Percentiles rank a stretch among this genome's conserved stretches.
phyloP scores from a whole-genome alignment of 1,139 yeast species.

The Candida gigantensis region DNA sequence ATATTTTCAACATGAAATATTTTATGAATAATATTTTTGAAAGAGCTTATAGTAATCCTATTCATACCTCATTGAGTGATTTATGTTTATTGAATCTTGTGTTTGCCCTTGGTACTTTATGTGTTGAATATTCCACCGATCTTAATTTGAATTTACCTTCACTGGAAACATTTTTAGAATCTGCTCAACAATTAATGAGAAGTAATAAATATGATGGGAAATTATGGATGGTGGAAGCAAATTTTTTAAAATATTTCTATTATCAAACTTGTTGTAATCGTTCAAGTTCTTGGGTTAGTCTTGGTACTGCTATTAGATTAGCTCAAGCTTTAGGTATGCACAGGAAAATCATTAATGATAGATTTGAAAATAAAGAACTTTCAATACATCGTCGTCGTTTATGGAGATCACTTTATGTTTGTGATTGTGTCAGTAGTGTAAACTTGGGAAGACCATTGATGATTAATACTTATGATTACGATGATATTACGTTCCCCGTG shows the following conservation, averaged over 20 bases:
- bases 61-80: slow-evolving; percentile 12
- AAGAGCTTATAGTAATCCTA: slow-evolving; percentile 24
- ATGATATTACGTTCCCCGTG: slow-evolving; percentile 22
- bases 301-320: slow-evolving; percentile 49
- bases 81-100: slow-evolving; percentile 31
- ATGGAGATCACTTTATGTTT: slow-evolving; percentile 42
- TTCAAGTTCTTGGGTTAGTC: slow-evolving; percentile 39
- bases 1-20: slow-evolving; percentile 34
- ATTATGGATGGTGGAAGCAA: slow-evolving; percentile 43
- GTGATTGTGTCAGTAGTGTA: slow-evolving; percentile 41
- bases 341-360: slow-evolving; percentile 48
- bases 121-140: slow-evolving; percentile 18
- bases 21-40: slow-evolving; percentile 24
- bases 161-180: slow-evolving; percentile 27
- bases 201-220: slow-evolving; percentile 37
- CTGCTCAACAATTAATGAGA: slow-evolving; percentile 30
- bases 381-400: slow-evolving; percentile 29
- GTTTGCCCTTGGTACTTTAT: slow-evolving; percentile 42
- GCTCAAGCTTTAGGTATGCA: slow-evolving; percentile 70
- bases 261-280: slow-evolving; percentile 38
- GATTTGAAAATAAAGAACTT: slow-evolving; percentile 36
- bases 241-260: slow-evolving; percentile 36
- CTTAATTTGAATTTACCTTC: slow-evolving; percentile 18
- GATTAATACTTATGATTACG: slow-evolving; percentile 43
- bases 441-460: slow-evolving; percentile 43